These are phyloP conservation scores for Metarhizium robertsii DNA, from an alignment of 2,329 filamentous ascomycete genomes.

Conservation along the genomic window DNA sequence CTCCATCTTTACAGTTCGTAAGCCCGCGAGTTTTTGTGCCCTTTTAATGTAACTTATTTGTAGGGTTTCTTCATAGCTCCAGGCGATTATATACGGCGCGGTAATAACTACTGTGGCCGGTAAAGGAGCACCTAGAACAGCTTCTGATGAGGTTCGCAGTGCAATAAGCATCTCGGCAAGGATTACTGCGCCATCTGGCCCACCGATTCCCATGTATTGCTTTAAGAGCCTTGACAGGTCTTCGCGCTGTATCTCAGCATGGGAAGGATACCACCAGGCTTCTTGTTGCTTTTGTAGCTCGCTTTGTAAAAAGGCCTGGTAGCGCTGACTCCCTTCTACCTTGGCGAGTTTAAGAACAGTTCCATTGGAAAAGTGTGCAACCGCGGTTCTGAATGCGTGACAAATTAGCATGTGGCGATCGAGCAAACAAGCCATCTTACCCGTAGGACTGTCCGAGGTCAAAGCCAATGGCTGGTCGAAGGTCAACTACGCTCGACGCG, in stretches of 20 bases:
- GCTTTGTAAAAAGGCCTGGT: background rate
- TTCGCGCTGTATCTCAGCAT: background rate
- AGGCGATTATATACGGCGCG: background rate
- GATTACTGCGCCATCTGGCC: background rate
- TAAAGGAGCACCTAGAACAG: background rate
- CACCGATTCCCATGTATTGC: too few relatives aligned
- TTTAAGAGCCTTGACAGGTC: background rate
- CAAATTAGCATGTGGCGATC: background rate
- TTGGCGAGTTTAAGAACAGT: background rate
- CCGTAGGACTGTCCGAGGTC: background rate
- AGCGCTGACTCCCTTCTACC: background rate
- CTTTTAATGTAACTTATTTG: background rate
- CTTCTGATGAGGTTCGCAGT: background rate
- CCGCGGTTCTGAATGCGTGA: background rate
- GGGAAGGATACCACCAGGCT: background rate
- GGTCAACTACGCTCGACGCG: too few relatives aligned
- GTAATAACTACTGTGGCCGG: background rate
- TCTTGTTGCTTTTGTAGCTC: background rate
- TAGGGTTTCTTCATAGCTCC: background rate
- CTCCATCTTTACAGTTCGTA: background rate
- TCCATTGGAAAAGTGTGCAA: background rate
- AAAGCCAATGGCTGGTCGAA: background rate
- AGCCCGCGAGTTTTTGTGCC: background rate
- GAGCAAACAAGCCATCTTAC: background rate
- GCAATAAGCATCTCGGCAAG: background rate